phyloP scores from a whole-genome alignment of 2,329 filamentous ascomycete species.

The Thermoascus crustaceus region DNA sequence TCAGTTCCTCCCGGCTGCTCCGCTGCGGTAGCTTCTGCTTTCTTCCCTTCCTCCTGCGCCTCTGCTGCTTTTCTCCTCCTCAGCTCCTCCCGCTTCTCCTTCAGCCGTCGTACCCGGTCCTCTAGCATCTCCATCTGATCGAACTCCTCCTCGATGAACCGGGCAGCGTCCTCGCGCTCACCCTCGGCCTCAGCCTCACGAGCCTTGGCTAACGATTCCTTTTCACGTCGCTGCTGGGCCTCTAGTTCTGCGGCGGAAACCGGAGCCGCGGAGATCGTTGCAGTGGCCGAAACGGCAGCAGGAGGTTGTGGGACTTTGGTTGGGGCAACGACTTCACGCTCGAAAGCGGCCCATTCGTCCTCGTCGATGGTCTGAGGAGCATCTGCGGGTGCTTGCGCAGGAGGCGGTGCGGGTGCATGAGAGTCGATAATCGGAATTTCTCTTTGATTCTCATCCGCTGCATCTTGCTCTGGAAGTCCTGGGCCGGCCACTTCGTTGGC shows the following conservation, averaged over 20 bases:
- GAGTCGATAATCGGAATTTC: too few relatives aligned
- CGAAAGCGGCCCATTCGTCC: conserved; percentile 78
- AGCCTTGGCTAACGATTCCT: conserved; percentile 31
- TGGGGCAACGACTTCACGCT: conserved; percentile 63
- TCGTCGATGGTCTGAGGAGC: conserved; percentile 50
- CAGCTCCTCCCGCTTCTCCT: conserved; percentile 63
- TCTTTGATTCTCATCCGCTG: conserved; percentile 4
- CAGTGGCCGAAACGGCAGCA: conserved; percentile 33
- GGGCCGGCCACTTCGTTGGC: conserved; percentile 19
- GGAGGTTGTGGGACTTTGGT: conserved; percentile 25
- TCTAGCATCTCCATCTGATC: conserved; percentile 77
- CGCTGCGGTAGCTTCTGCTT: not conserved
- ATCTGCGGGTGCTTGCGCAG: conserved; percentile 7
- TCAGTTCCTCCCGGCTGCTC: conserved; percentile 19
- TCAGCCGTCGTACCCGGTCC: conserved; percentile 58
- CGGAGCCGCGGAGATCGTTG: conserved; percentile 61
- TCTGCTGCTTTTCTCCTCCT: conserved; percentile 33
- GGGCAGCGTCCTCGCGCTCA: conserved; percentile 67
- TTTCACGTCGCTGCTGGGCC: conserved; percentile 42
- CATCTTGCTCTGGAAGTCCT: conserved; percentile 11
- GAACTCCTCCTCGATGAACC: conserved; percentile 67
- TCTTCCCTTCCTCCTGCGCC: conserved; percentile 14
- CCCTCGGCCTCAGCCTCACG: conserved; percentile 53
- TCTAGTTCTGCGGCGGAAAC: conserved; percentile 57
- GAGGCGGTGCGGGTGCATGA: too few relatives aligned